These are phyloP conservation scores for Exophiala phaeomuriformis DNA, from an alignment of 2,329 filamentous ascomycete genomes.

Conservation along the genomic window DNA sequence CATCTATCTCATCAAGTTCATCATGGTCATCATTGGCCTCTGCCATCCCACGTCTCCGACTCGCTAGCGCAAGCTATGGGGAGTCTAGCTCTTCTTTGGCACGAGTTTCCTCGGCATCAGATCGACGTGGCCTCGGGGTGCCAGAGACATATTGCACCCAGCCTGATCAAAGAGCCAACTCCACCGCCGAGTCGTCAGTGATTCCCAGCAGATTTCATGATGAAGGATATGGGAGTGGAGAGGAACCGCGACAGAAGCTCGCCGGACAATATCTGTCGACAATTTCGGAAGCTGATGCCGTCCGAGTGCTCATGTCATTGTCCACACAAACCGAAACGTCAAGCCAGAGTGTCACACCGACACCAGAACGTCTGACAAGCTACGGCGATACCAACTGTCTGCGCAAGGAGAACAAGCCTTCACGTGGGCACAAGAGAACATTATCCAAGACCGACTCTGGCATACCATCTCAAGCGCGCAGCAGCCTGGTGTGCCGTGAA, in stretches of 20 bases:
- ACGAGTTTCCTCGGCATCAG: slow-evolving; percentile 8
- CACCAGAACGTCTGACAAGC: slow-evolving; percentile 9
- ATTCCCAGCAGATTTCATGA: not conserved
- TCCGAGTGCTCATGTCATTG: slow-evolving; percentile 16
- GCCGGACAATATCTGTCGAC: slow-evolving; percentile 3
- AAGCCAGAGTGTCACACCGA: slow-evolving; percentile 22
- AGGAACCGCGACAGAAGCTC: not conserved
- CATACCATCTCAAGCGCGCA: slow-evolving; percentile 14
- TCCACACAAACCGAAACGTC: slow-evolving; percentile 13
- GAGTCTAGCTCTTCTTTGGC: slow-evolving; percentile 12
- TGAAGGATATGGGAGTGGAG: slow-evolving; percentile 14
- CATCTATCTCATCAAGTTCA: slow-evolving; percentile 40
- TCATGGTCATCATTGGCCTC: slow-evolving; percentile 27
- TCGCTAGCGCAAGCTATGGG: not conserved
- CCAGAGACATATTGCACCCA: not conserved
- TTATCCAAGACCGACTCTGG: slow-evolving; percentile 16
- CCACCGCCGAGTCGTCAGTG: not conserved
- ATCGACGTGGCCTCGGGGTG: not conserved
- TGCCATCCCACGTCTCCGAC: slow-evolving; percentile 6
- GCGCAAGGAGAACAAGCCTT: not conserved
- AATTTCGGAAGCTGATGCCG: slow-evolving; percentile 14
- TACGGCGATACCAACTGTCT: not conserved
- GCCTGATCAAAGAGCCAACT: not conserved
- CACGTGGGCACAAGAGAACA: slow-evolving; percentile 21
- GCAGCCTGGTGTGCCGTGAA: not conserved